Conservation (phyloP, 73 alveolate genomes). For the Tetrahymena thermophila region DNA sequence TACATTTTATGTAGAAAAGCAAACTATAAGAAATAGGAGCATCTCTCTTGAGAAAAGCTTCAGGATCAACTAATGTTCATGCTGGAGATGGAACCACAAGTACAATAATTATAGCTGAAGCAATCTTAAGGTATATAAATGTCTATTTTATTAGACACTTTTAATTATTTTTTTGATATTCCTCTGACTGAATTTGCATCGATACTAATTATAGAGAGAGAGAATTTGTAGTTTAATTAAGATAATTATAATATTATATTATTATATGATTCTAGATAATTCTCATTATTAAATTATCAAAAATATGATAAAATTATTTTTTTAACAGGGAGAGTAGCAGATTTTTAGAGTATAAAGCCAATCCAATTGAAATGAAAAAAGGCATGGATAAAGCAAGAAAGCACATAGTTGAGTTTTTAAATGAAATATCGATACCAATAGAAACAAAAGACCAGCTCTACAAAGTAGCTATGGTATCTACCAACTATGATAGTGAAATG, state of each 20-base stretch:
- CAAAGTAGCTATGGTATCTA: constrained; percentile 55
- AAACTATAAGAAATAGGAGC: constrained; percentile 78
- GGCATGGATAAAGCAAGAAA: constrained; percentile 61
- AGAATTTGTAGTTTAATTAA: too few relatives aligned
- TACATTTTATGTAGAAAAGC: constrained; percentile 12
- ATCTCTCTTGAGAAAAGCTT: constrained; percentile 57
- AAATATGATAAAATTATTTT: background rate
- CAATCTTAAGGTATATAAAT: constrained; percentile 4
- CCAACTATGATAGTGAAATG: constrained; percentile 47
- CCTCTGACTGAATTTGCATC: background rate
- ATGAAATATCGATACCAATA: constrained; percentile 50
- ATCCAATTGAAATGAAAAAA: constrained; percentile 54
- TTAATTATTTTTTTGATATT: too few relatives aligned
- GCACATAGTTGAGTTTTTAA: constrained; percentile 30
- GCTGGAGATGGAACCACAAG: constrained; percentile 96
- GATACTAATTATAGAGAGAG: background rate
- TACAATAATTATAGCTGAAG: constrained; percentile 61
- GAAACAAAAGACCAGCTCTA: constrained; percentile 49
- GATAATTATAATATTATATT: too few relatives aligned
- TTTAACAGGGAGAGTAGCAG: constrained; percentile 11
- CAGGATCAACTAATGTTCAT: constrained; percentile 57
- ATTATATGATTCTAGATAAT: background rate
- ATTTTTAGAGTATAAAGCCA: constrained; percentile 54
- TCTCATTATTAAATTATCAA: background rate
- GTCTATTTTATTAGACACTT: too few relatives aligned